These are phyloP conservation scores for Cyberlindnera meyerae DNA, from an alignment of 805 yeast genomes.

Conservation along the genomic window DNA sequence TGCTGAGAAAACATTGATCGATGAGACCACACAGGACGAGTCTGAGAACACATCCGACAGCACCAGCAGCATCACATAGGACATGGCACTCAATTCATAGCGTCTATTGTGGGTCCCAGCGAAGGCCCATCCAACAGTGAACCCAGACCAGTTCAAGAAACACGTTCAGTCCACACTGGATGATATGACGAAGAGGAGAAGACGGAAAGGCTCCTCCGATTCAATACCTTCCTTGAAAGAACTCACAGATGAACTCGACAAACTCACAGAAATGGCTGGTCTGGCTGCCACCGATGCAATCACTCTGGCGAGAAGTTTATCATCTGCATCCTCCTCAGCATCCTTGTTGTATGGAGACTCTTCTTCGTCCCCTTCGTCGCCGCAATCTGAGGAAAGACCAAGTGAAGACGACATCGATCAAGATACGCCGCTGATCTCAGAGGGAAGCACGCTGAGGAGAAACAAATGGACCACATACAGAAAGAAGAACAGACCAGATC, in stretches of 20 bases:
- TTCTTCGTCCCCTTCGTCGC: neutral
- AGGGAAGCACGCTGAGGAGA: slow-evolving; percentile 35
- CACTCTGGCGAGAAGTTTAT: slow-evolving; percentile 73
- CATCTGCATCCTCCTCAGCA: slow-evolving; percentile 60
- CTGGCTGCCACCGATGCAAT: slow-evolving; percentile 76
- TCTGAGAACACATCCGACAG: neutral
- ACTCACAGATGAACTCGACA: slow-evolving; percentile 70
- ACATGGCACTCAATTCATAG: slow-evolving; percentile 25
- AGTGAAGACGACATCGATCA: slow-evolving; percentile 21
- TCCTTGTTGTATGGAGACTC: slow-evolving; percentile 14
- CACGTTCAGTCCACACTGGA: slow-evolving; percentile 48
- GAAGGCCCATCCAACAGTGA: slow-evolving; percentile 86
- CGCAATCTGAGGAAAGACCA: neutral
- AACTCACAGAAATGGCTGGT: slow-evolving; percentile 71
- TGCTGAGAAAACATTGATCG: slow-evolving; percentile 9
- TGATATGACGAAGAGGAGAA: slow-evolving; percentile 21
- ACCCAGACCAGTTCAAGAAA: slow-evolving; percentile 77
- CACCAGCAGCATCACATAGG: too few relatives aligned
- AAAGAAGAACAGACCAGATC: slow-evolving; percentile 29
- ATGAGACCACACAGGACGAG: slow-evolving; percentile 26
- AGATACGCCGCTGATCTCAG: slow-evolving; percentile 21
- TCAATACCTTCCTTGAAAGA: slow-evolving; percentile 62
- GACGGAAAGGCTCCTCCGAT: slow-evolving; percentile 10
- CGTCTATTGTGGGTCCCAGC: slow-evolving; percentile 93
- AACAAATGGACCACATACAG: slow-evolving; percentile 49